Evolutionary conservation across 495 filamentous ascomycete species (phyloP).

Genomic region (Aspergillus taichungensis): DNA sequence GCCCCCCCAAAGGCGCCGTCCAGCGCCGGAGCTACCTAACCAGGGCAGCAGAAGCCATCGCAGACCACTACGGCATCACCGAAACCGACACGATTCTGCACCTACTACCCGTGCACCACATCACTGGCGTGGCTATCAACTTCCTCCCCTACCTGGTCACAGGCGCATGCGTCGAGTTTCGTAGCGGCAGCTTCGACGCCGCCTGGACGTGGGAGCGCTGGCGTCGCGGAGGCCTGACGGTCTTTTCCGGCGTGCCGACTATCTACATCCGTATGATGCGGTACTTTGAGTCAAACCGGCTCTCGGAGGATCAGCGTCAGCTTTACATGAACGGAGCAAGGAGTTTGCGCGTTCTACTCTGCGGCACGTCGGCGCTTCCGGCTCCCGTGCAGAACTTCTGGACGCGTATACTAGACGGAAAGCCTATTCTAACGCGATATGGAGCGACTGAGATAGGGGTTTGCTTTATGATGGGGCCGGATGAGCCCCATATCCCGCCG

Average conservation of each 20-base stretch:
- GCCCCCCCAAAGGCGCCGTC: conserved; percentile 38
- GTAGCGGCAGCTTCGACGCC: conserved; percentile 34
- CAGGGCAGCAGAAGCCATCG: conserved; percentile 19
- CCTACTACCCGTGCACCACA: conserved; percentile 40
- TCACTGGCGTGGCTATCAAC: conserved; percentile 37
- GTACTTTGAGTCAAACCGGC: conserved; percentile 30
- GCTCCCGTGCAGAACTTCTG: conserved; percentile 39
- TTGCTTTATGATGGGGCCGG: conserved; percentile 33
- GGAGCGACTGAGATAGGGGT: conserved; percentile 42
- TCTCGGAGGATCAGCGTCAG: conserved; percentile 2
- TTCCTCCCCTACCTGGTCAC: conserved; percentile 37
- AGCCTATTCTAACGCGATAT: conserved; percentile 36
- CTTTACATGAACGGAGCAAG: conserved; percentile 32
- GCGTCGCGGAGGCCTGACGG: conserved; percentile 30
- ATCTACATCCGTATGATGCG: conserved; percentile 44
- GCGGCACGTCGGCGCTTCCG: conserved; percentile 39
- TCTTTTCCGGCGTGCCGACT: conserved; percentile 44
- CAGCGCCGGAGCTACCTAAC: conserved; percentile 22
- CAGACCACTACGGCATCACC: conserved; percentile 19
- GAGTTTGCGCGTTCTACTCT: conserved; percentile 32
- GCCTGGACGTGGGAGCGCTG: conserved; percentile 45
- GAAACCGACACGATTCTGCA: conserved; percentile 25
- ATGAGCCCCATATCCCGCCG: conserved; percentile 21
- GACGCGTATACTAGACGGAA: conserved; percentile 26
- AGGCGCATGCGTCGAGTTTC: conserved; percentile 39